phyloP scores from a whole-genome alignment of 495 filamentous ascomycete genomes.

The Talaromyces stipitatus region DNA sequence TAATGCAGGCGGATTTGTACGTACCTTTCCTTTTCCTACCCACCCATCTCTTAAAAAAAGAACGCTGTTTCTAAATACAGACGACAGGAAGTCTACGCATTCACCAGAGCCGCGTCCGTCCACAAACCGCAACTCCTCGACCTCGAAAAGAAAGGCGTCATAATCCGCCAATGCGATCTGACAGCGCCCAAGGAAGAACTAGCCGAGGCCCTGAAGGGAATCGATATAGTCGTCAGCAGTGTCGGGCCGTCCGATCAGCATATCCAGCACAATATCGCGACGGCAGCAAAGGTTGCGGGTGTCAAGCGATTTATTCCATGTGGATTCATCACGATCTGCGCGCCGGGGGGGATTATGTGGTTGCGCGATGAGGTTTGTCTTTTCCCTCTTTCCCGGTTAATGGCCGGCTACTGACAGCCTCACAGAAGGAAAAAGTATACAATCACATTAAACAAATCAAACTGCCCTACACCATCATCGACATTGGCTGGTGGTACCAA shows the following conservation, averaged over 20 bases:
- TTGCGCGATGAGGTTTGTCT: constrained; percentile 37
- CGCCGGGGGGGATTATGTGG: constrained; percentile 40
- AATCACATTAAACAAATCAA: constrained; percentile 44
- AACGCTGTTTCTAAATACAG: no score
- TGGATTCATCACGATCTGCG: constrained; percentile 41
- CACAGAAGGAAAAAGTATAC: constrained; percentile 48
- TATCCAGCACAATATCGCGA: constrained; percentile 45
- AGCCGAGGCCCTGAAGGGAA: constrained; percentile 34
- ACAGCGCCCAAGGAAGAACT: constrained; percentile 38
- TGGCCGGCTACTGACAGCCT: background rate
- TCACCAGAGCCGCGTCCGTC: constrained; percentile 41
- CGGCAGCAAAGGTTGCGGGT: constrained; percentile 47
- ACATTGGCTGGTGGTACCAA: constrained; percentile 56
- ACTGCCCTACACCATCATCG: constrained; percentile 54
- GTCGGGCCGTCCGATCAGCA: constrained; percentile 37
- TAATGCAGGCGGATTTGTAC: constrained; percentile 35
- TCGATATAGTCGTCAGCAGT: constrained; percentile 48
- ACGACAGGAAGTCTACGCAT: constrained; percentile 43
- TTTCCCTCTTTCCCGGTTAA: background rate
- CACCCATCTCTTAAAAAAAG: constrained; percentile 6
- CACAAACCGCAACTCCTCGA: constrained; percentile 36
- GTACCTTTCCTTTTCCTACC: background rate
- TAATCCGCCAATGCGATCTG: constrained; percentile 40
- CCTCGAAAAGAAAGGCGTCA: constrained; percentile 37
- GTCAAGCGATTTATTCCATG: constrained; percentile 54